phyloP scores from a whole-genome alignment of 768 basidiomycete genomes.

The Mycena belliarum region DNA sequence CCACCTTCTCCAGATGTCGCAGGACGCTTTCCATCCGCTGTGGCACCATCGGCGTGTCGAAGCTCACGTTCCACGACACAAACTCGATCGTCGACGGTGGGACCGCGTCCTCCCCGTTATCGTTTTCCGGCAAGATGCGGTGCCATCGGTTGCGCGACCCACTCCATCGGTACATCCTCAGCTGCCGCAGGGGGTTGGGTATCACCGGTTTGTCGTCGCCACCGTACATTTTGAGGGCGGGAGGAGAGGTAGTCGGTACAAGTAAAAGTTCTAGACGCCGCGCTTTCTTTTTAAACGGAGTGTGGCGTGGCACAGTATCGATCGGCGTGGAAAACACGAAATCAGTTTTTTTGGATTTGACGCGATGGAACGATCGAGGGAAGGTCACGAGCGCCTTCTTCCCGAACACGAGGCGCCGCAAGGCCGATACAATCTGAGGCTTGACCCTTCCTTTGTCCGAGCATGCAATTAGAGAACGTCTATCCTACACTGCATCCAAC shows the following conservation, averaged over 20 bases:
- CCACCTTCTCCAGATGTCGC: conserved; percentile 53
- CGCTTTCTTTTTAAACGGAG: not conserved
- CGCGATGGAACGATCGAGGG: conserved; percentile 16
- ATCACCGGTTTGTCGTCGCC: conserved; percentile 24
- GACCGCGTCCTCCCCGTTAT: conserved; percentile 33
- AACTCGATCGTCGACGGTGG: conserved; percentile 51
- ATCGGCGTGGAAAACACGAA: conserved; percentile 7
- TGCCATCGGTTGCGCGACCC: conserved; percentile 45
- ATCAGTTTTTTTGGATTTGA: conserved; percentile 17
- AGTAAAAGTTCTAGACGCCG: conserved; percentile 9
- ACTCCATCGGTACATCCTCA: conserved; percentile 44
- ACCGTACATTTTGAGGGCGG: conserved; percentile 5
- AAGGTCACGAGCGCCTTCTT: conserved; percentile 35
- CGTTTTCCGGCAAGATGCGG: conserved; percentile 39
- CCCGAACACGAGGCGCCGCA: conserved; percentile 32
- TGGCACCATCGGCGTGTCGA: conserved; percentile 33
- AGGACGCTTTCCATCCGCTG: conserved; percentile 52
- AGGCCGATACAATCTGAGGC: no score
- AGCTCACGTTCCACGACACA: conserved; percentile 76
- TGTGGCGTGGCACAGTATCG: conserved; percentile 18
- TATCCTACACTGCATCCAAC: not conserved
- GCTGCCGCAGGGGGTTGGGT: conserved; percentile 31
- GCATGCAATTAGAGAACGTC: no score
- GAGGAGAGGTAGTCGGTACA: not conserved
- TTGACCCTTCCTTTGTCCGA: no score